Evolutionary conservation across 2,329 filamentous ascomycete genomes (phyloP), one percentile per base, ranked within the genome.

Genomic region (Neurospora sp.): DNA sequence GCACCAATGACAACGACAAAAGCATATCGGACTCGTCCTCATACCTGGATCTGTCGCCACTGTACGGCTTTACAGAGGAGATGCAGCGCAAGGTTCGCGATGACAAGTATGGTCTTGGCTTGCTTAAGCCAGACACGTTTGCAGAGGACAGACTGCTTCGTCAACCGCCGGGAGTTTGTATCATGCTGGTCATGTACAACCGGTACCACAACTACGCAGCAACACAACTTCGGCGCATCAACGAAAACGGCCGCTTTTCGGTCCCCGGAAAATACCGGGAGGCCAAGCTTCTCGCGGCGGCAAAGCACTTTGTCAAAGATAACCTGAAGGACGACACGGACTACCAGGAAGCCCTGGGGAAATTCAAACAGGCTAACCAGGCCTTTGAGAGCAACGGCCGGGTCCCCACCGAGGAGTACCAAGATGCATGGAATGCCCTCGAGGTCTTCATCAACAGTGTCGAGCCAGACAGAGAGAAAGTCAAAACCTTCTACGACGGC

Each of bases 11-110:
- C 36, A 81, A 81, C 5, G 88, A 93, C 77, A 85, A 83, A 75
- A 87, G 86, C 69, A 87, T 86, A 69, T 90, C 88, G 0, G 82
- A 88, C 72, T 92, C 89, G 0, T 92, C 90, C 0, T 92, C 90
- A 0, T 93, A 93, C 72, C 84, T 93, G 33, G 91, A 93, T 75
- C 82, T 94, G 1, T 85, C 89, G 0, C 91, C 91, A 0, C 81
- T 93, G 3, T 93, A 93, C 73, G 91, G 91, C 3, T 90, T 86
- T 67, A 88, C 87, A 62, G 83, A 87, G 74, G 80, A 82, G 36
- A 87, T 91, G 72, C 89, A 92, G 75, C 81, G 88, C 66, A 78
- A 82, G 72, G 86, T 92, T 75, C 84, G 90, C 33, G 89, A 88
- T 1, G 85, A 87, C 78, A 83, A 86, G 66, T 62, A 62, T 62